phyloP scores from a whole-genome alignment of 164 flowering plant genomes.

The Liquidambar formosana region DNA sequence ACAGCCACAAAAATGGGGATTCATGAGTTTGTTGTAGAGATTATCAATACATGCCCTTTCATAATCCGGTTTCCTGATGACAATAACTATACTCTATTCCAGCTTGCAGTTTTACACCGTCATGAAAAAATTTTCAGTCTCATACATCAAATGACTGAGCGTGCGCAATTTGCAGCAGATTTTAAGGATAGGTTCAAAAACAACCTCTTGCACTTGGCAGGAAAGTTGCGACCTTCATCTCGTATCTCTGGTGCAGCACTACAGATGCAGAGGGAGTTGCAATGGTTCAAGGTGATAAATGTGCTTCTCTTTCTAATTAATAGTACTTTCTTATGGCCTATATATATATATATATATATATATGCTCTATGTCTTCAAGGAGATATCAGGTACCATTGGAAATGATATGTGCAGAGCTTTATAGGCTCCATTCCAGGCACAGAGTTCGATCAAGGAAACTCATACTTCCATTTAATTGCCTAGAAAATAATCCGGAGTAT shows the following conservation, averaged over 20 bases:
- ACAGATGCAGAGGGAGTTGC: slow-evolving; percentile 18
- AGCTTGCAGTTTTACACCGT: not conserved
- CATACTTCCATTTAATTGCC: too few species aligned
- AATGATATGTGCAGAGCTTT: too few species aligned
- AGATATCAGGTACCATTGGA: too few species aligned
- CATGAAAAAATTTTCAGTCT: slow-evolving; percentile 5
- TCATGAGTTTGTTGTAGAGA: not conserved
- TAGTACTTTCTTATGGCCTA: too few species aligned
- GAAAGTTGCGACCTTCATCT: not conserved
- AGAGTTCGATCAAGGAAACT: not conserved
- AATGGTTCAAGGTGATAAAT: slow-evolving; percentile 13
- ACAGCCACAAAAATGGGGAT: slow-evolving; percentile 3
- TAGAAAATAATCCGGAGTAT: too few species aligned
- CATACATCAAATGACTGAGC: not conserved
- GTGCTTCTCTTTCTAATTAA: not conserved
- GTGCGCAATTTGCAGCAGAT: not conserved
- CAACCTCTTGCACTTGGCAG: slow-evolving; percentile 15
- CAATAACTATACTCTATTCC: not conserved
- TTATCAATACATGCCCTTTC: not conserved
- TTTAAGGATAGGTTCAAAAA: not conserved
- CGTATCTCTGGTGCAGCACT: slow-evolving; percentile 17
- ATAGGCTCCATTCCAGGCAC: not conserved
- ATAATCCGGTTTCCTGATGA: not conserved
- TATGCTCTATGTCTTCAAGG: too few species aligned
- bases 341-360: too few species aligned